Conservation (phyloP, 768 basidiomycete species). For the Pleurotus tuber-regium region DNA sequence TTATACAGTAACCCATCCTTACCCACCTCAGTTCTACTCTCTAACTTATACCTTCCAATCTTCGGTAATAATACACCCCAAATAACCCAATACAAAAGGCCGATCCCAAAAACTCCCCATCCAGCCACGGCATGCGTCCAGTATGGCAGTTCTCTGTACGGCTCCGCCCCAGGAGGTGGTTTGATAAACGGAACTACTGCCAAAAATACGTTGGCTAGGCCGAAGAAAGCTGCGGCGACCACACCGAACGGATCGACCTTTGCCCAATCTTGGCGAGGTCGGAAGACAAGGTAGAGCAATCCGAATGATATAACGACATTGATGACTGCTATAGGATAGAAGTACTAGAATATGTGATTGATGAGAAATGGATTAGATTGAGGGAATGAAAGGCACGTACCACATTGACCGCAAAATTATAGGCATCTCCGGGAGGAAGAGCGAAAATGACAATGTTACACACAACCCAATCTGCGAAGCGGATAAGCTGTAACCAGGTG, state of each 20-base stretch:
- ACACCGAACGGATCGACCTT: constrained; percentile 15
- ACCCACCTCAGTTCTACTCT: constrained; percentile 26
- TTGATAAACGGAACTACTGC: constrained; percentile 50
- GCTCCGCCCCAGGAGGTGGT: constrained; percentile 43
- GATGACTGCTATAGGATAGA: constrained; percentile 49
- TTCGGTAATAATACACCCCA: constrained; percentile 28
- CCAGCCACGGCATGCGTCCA: constrained; percentile 44
- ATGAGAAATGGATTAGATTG: not conserved
- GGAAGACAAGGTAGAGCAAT: constrained; percentile 35
- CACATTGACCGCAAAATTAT: constrained; percentile 57
- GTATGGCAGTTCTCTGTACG: constrained; percentile 55
- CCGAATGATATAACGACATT: constrained; percentile 53
- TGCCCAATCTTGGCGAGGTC: constrained; percentile 26
- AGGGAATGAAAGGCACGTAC: constrained; percentile 30
- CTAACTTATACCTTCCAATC: constrained; percentile 27
- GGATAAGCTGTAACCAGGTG: not conserved
- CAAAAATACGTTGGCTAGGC: constrained; percentile 60
- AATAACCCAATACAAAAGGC: constrained; percentile 34
- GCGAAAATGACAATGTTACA: constrained; percentile 36
- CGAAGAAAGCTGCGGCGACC: constrained; percentile 43
- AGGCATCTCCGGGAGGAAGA: constrained; percentile 64
- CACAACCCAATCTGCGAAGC: constrained; percentile 29
- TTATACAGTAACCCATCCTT: constrained; percentile 30
- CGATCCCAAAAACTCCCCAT: constrained; percentile 37
- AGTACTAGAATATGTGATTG: constrained; percentile 22